These are phyloP conservation scores for Metarhizium guizhouense DNA, from an alignment of 2,329 filamentous ascomycete species.

Conservation along the genomic window DNA sequence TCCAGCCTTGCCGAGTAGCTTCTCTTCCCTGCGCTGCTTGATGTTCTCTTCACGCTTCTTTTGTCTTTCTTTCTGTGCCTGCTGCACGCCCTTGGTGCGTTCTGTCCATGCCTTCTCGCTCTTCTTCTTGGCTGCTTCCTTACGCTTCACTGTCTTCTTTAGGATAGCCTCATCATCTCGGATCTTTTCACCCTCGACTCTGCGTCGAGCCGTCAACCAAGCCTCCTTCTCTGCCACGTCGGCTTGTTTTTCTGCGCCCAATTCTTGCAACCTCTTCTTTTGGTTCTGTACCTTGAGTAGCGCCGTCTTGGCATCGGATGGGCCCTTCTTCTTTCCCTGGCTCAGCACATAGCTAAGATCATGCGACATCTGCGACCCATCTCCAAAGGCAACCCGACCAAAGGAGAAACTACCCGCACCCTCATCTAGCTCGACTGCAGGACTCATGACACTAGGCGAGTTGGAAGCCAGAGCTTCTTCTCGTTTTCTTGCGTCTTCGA, in stretches of 20 bases:
- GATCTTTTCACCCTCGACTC: conserved; percentile 81
- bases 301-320: conserved; percentile 75
- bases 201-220: conserved; percentile 86
- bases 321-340: conserved; percentile 62
- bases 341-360: conserved; percentile 52
- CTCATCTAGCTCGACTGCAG: conserved; percentile 41
- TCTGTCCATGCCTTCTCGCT: conserved; percentile 83
- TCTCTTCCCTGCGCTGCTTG: conserved; percentile 64
- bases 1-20: conserved; percentile 47
- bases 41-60: conserved; percentile 77
- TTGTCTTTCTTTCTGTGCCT: conserved; percentile 69
- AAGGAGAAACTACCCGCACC: conserved; percentile 70
- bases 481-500: conserved; percentile 64
- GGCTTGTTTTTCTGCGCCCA: conserved; percentile 72
- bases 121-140: conserved; percentile 83
- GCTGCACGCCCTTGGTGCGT: conserved; percentile 61
- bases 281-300: conserved; percentile 83
- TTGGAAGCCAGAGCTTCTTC: conserved; percentile 55
- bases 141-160: conserved; percentile 91
- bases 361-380: conserved; percentile 72
- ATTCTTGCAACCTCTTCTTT: conserved; percentile 64
- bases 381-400: conserved; percentile 81
- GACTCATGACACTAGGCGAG: conserved; percentile 51
- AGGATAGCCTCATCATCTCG: conserved; percentile 77
- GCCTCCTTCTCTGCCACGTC: conserved; percentile 89